Evolutionary conservation across 2,329 filamentous ascomycete genomes (phyloP), one percentile per base, ranked within the genome.

Genomic region (Scolecobasidium constrictum): DNA sequence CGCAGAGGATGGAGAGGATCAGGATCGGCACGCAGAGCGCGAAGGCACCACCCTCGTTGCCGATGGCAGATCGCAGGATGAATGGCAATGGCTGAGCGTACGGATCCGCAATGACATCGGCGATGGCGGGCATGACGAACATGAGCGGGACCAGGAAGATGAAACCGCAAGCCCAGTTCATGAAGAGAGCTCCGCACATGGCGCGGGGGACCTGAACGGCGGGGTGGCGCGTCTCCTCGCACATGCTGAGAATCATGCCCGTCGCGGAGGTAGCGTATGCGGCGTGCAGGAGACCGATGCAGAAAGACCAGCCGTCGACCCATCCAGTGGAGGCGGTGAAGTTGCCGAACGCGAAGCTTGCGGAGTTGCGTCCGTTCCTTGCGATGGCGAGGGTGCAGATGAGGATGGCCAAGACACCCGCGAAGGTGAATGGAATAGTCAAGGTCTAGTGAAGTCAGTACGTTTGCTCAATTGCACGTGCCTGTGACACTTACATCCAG

Each of bases 221-320:
- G 3, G 69, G 67, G 43, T 72, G 53, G 47, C 61, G 51, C 44
- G 73, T 70, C 59, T 49, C 45, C 38, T 48, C 44, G 19, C 45
- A 34, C 18, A 48, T 45, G 42, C 61, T 56, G 12, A 58, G 56
- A n/a, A 58, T 61, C 6, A 63, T 63, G 51, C 67, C 70, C 52
- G 71, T 72, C 50, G 71, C 68, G 4, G 72, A 76, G 72, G 77
- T 77, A 41, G 72, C 76, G 73, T 73, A 77, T 15, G 67, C 68
- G 26, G 75, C 73, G 3, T 69, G 72, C 19, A 77, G 59, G 52
- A 75, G 75, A n/a, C 73, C 73, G 46, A 77, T 75, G 15, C 76
- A 52, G 53, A 73, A 77, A 3, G 69, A 70, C 55, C 71, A 76
- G 17, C 72, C 72, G 2, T 64, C 57, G 0, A 72, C 72, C 73